Base-by-base conservation (phyloP, 2,329 filamentous ascomycete genomes). In the Aspergillus quadrilineatus region DNA sequence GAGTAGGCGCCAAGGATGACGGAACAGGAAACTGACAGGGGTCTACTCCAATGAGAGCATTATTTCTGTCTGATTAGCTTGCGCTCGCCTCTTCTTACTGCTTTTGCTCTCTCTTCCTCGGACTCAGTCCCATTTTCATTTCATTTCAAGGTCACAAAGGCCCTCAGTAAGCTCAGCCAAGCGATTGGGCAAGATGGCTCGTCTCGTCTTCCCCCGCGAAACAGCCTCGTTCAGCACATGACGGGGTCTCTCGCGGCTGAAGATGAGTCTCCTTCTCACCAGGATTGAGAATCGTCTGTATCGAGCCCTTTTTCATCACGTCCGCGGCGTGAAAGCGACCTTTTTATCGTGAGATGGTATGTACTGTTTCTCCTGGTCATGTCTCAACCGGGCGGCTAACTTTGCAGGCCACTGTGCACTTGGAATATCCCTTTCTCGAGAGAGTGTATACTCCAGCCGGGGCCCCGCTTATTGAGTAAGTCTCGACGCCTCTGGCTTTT, bases 391-490 rank as follows among this genome's bases (percentile, higher is more conserved):
- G 8, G 9, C 32, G 36, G 30, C 54, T 61, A 61, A 57, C 12
- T 39, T 1, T 39, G 4, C 29, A 64, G 58, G 58, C 58, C 48
- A 51, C 58, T 34, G 42, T 53, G 8, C 60, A 65, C 41, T 56
- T 68, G 37, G 69, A 70, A 49, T 69, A 66, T 46, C 68, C 69
- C 6, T 71, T 70, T 45, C 56, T 71, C 9, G 63, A 69, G 57
- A 66, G 67, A 45, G 67, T 70, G 2, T 67, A 60, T 43, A 64
- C 65, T 32, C 67, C 68, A 14, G 17, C 50, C 1, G 63, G 61
- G 28, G 48, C 57, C 3, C 63, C 68, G 4, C 69, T 69, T 28
- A 55, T 71, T 49, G 68, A 71, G 69, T 70, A 62, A 48, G 65
- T 14, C 39, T 12, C 10, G 10, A 28, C 8, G 8, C 3, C 4